Base-by-base conservation (phyloP, 805 yeast genomes). In the Lipomyces mesembrius region DNA sequence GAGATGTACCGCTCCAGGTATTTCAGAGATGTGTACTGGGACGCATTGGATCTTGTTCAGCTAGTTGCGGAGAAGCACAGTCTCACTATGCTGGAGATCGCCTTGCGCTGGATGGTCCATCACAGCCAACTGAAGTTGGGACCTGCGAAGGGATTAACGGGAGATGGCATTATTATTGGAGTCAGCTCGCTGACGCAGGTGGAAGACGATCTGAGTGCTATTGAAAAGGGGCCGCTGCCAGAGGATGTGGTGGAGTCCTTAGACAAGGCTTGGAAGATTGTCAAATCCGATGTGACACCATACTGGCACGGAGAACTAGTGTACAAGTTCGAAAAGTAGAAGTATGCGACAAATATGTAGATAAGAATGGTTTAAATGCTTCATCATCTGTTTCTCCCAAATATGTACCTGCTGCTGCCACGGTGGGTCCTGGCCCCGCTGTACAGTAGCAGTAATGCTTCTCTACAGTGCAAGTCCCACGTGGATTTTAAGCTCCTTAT, bases 141-240 rank as follows among this genome's bases (percentile, higher is more conserved):
- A 25, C 27, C 27, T 25, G 27, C 27, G 27, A 25, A 25, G 27
- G 2, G 27, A 25, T 25, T 25, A 25, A 25, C 27, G 27, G 27
- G 27, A 25, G 27, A 25, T 25, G 27, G 27, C 27, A 25, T 66
- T 34, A 59, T 66, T 29, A 56, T 64, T 35, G 70, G 70, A 17
- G 61, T 61, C 14, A 51, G 60, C 52, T 60, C 64, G 20, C 54
- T 60, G 22, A 46, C 22, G 46, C 70, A 66, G 57, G 29, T 66
- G 52, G 53, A 57, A 27, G 27, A n/a, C 14, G 56, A 66, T 57
- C 27, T 66, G 39, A 61, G 17, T 22, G 64, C 72, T 9, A 56
- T 75, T 22, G 64, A 68, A 53, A 69, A 68, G 20, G 76, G 76
- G 12, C 75, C 76, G 8, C 57, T 75, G 61, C 70, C 72, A 11